Percentiles rank a stretch among this genome's conserved stretches.
Evolutionary conservation across 179 eudicot genomes (phyloP).

Genomic region (Amaranthus tricolor): DNA sequence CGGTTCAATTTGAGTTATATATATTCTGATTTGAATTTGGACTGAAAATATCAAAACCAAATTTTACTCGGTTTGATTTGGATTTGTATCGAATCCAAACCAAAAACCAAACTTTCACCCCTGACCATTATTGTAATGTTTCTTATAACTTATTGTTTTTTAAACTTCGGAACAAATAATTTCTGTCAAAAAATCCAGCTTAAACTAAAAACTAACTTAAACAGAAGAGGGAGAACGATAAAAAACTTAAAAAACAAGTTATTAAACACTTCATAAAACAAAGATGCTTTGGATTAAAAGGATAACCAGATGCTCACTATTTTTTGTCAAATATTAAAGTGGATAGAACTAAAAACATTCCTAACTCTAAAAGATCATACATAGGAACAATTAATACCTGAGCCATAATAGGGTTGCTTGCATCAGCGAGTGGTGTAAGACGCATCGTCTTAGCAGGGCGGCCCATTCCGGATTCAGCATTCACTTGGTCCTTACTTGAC

Average conservation of each 20-base stretch:
- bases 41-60: too few species aligned
- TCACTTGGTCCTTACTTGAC: conserved; percentile 31
- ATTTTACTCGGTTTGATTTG: too few species aligned
- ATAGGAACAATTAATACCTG: conserved; percentile 50
- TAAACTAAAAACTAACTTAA: too few species aligned
- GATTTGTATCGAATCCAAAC: too few species aligned
- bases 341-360: not conserved
- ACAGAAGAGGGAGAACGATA: not conserved
- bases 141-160: too few species aligned
- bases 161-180: too few species aligned
- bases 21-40: too few species aligned
- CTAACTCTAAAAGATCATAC: not conserved
- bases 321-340: conserved; percentile 4
- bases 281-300: not conserved
- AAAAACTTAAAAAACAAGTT: not conserved
- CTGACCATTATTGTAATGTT: too few species aligned
- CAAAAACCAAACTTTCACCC: too few species aligned
- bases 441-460: conserved; percentile 56
- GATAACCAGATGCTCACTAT: not conserved
- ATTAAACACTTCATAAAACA: too few species aligned
- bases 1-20: too few species aligned
- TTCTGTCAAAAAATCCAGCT: too few species aligned
- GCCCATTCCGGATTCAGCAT: conserved; percentile 32
- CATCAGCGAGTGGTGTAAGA: conserved; percentile 83
- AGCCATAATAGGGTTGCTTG: conserved; percentile 96